Evolutionary conservation across 345 rosid genomes (phyloP).

Genomic region (Gossypium australe): DNA sequence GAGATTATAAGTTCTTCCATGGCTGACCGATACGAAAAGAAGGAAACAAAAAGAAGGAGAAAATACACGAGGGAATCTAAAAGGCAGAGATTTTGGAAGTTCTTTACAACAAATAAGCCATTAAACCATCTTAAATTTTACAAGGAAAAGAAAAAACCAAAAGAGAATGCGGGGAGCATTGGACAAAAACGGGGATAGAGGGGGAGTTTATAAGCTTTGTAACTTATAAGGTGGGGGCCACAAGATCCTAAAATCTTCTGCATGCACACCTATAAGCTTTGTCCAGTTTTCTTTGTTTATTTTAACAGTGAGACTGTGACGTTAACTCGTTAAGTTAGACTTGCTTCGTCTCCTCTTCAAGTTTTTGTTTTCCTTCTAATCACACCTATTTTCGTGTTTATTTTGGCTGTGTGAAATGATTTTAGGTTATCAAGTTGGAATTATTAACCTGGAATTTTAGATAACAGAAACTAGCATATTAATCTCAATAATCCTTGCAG

Average conservation of each 20-base stretch:
- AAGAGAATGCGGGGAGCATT: background rate
- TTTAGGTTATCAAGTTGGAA: no score
- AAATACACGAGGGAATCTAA: background rate
- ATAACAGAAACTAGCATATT: no score
- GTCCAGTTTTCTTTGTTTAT: no score
- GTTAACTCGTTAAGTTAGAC: background rate
- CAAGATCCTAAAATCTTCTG: background rate
- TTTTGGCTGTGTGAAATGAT: no score
- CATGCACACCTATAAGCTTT: no score
- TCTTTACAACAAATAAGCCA: background rate
- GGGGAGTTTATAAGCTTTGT: background rate
- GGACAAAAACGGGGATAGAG: background rate
- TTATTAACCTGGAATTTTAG: no score
- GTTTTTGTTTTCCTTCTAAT: no score
- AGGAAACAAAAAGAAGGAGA: background rate
- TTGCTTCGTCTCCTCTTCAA: no score
- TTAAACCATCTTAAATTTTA: background rate
- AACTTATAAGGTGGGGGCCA: background rate
- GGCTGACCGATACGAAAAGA: background rate
- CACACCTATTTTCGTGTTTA: no score
- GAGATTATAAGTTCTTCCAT: slow-evolving; percentile 53
- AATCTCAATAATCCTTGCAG: no score
- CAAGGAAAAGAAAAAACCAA: background rate
- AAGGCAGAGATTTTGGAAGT: background rate
- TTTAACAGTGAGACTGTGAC: no score